A percentile compares a stretch with the other conserved stretches of the same genome.
Evolutionary conservation across 2,329 filamentous ascomycete genomes (phyloP).

Genomic region (Pseudogymnoascus sp.): DNA sequence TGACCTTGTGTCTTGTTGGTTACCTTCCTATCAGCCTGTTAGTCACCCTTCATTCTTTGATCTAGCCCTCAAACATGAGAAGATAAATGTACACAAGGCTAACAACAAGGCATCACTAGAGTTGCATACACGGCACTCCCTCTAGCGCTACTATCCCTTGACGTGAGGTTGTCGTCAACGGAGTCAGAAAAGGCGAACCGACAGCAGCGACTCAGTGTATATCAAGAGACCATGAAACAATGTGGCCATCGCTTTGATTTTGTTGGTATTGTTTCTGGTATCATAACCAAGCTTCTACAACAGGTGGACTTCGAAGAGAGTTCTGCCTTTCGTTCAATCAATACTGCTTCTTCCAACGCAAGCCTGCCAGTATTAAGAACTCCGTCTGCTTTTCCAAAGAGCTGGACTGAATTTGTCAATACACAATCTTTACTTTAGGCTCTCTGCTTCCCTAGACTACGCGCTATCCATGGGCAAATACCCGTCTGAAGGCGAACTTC

Average conservation of each 20-base stretch:
- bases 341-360: not conserved
- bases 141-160: not conserved
- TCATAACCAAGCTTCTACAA: not conserved
- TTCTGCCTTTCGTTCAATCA: not conserved
- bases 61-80: not conserved
- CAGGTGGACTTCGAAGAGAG: not conserved
- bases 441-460: not conserved
- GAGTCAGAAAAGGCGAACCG: not conserved
- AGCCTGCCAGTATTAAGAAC: not conserved
- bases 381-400: not conserved
- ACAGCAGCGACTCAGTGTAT: not conserved
- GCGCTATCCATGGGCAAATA: not conserved
- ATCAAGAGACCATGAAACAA: not conserved
- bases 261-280: not conserved
- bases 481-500: not conserved
- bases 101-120: not conserved
- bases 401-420: not conserved
- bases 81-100: not conserved
- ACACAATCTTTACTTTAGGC: not conserved
- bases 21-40: not conserved
- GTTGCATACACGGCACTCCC: not conserved
- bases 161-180: not conserved
- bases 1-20: not conserved
- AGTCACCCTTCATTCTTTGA: not conserved
- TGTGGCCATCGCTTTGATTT: not conserved